phyloP scores from a whole-genome alignment of 352 stramenopile genomes.

The Globisporangium iwayamae region DNA sequence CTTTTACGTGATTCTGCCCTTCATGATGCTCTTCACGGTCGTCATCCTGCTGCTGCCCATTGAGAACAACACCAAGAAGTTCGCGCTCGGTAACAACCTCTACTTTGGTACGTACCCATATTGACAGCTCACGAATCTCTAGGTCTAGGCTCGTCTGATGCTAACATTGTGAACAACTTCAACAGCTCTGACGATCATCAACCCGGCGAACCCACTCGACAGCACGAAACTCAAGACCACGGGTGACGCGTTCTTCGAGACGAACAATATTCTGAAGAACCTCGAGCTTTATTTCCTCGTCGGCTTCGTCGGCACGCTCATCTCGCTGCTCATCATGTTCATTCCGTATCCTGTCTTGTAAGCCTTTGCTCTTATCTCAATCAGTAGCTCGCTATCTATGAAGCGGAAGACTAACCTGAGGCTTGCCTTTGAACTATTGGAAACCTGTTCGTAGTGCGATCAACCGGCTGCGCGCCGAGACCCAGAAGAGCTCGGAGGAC shows the following conservation, averaged over 20 bases:
- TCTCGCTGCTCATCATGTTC: conserved; percentile 73
- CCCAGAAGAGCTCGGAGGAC: conserved; percentile 39
- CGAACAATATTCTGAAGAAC: conserved; percentile 67
- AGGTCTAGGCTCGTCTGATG: not conserved
- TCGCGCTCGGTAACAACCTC: conserved; percentile 77
- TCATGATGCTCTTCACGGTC: conserved; percentile 74
- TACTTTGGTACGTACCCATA: conserved; percentile 57
- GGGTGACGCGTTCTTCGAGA: conserved; percentile 46
- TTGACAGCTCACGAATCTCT: not conserved
- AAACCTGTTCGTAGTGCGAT: conserved; percentile 40
- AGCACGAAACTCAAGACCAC: conserved; percentile 40
- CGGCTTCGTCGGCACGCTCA: conserved; percentile 60
- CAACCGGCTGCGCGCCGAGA: conserved; percentile 45
- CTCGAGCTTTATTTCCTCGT: conserved; percentile 76
- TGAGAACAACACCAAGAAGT: conserved; percentile 86
- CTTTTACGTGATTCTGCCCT: conserved; percentile 69
- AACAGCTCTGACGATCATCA: conserved; percentile 71
- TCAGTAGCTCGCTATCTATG: not conserved
- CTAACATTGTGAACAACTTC: not conserved
- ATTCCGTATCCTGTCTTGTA: conserved; percentile 80
- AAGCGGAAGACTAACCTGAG: not conserved
- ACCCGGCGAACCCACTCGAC: conserved; percentile 53
- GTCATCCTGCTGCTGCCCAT: conserved; percentile 56
- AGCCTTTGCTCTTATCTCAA: conserved; percentile 12
- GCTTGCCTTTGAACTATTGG: not conserved